These are phyloP conservation scores for Tylopilus sp. DNA, from an alignment of 768 basidiomycete species.

Conservation along the genomic window DNA sequence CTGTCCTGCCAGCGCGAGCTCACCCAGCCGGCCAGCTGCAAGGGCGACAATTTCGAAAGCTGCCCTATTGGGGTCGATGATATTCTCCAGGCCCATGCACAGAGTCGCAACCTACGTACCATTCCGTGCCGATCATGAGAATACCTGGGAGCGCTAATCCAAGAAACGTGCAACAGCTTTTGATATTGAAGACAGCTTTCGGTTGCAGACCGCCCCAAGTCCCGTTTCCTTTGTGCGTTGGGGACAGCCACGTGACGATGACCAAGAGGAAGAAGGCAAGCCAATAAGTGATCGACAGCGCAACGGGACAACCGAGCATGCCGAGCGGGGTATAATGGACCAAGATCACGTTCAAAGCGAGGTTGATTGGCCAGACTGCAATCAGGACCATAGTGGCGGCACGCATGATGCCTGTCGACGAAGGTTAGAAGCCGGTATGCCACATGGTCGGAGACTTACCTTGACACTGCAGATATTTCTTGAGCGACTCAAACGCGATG, in stretches of 20 bases:
- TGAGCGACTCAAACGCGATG: conserved; percentile 71
- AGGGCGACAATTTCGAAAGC: conserved; percentile 82
- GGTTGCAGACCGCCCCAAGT: conserved; percentile 64
- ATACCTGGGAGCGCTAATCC: conserved; percentile 74
- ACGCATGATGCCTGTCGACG: conserved; percentile 62
- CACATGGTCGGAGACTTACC: conserved; percentile 36
- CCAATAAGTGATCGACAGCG: conserved; percentile 70
- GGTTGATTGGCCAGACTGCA: conserved; percentile 63
- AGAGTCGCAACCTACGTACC: conserved; percentile 39
- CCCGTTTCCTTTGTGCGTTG: conserved; percentile 49
- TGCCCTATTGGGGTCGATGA: conserved; percentile 45
- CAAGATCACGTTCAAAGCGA: conserved; percentile 55
- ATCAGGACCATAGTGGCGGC: conserved; percentile 64
- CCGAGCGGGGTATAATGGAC: conserved; percentile 63
- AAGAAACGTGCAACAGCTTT: conserved; percentile 55
- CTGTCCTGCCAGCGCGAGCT: conserved; percentile 68
- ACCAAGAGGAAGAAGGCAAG: conserved; percentile 57
- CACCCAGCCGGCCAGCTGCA: conserved; percentile 67
- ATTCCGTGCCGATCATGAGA: conserved; percentile 78
- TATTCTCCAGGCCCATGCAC: background rate
- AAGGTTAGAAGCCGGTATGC: background rate
- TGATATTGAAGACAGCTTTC: conserved; percentile 40
- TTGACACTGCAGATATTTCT: conserved; percentile 80
- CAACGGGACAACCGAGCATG: conserved; percentile 62
- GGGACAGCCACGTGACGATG: conserved; percentile 47